Evolutionary conservation across 108 stramenopile genomes (phyloP).

Genomic region (Cyclotella sp.): DNA sequence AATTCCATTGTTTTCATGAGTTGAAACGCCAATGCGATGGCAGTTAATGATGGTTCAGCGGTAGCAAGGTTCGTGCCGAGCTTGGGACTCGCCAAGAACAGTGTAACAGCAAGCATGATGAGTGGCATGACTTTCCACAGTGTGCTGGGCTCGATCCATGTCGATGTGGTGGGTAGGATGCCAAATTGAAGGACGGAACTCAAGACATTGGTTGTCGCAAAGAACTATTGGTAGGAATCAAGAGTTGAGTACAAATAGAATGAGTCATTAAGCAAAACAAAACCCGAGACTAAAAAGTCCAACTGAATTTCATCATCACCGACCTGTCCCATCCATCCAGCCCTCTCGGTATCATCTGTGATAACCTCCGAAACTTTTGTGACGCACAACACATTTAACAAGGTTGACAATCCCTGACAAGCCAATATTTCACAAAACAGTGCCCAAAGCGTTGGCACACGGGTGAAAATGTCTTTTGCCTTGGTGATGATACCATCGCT

Average conservation of each 20-base stretch:
- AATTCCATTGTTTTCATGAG: conserved; percentile 88
- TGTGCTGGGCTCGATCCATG: conserved; percentile 60
- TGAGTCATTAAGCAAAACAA: background rate
- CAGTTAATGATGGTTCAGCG: conserved; percentile 65
- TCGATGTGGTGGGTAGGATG: conserved; percentile 63
- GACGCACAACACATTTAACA: conserved; percentile 82
- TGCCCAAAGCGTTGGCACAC: conserved; percentile 79
- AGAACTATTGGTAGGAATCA: conserved; percentile 52
- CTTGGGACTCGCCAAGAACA: conserved; percentile 29
- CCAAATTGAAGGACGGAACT: conserved; percentile 76
- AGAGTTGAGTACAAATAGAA: background rate
- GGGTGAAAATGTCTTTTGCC: conserved; percentile 65
- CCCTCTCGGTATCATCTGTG: conserved; percentile 70
- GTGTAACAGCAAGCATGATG: conserved; percentile 33
- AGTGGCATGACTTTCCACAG: conserved; percentile 77
- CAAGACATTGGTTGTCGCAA: conserved; percentile 66
- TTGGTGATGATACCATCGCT: conserved; percentile 52
- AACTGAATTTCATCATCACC: background rate
- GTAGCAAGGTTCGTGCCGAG: background rate
- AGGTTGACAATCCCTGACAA: conserved; percentile 79
- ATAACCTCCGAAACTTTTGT: conserved; percentile 62
- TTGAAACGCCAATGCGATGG: conserved; percentile 69
- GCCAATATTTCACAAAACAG: conserved; percentile 85
- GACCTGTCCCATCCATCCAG: conserved; percentile 75
- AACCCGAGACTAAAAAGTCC: background rate